Evolutionary conservation across 208 protist species (phyloP), one percentile per base, ranked within the genome.

Genomic region (Lotmaria passim): DNA sequence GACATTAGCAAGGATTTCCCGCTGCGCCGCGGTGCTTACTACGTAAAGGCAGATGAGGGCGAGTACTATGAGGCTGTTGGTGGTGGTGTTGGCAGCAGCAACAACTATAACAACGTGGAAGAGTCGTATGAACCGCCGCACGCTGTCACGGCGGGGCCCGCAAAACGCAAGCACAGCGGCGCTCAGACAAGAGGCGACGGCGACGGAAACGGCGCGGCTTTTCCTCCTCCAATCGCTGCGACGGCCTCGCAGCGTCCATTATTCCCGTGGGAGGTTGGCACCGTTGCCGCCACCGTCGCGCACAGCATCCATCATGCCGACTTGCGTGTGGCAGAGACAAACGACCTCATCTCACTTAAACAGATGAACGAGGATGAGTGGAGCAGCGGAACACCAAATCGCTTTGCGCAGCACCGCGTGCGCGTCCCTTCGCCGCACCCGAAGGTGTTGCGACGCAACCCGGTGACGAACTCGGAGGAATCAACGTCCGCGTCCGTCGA

Each of bases 381-480:
- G 52, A 48, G 24, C 31, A 28, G 66, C 33, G 34, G 55, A 5
- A n/a, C 56, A 2, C 31, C 43, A 19, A 41, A 72, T 12, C 36
- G 48, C n/a, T 57, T 34, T 31, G 15, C 23, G 11, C 41, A n/a
- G 12, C 55, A 23, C 3, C 43, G 30, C 34, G 46, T 64, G 21
- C 55, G 66, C 19, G 56, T 48, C 1, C 46, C 55, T 15, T 63
- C 55, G 23, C 46, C 56, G 14, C 56, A 72, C 26, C 66, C 66
- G 15, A 46, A 30, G 10, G 66, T 33, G 3, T 34, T 50, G 24
- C 31, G 23, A 19, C 56, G 31, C 5, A 28, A 26, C 30, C 19
- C 15, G 21, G 66, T 41, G 10, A 7, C 33, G 26, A 30, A 39
- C 44, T 52, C 15, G 17, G 46, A 55, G 59, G 59, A 65, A 33